A percentile compares a stretch with the other conserved stretches of the same genome.
These are phyloP conservation scores for Neonectria magnoliae DNA, from an alignment of 2,329 filamentous ascomycete genomes.

Conservation along the genomic window DNA sequence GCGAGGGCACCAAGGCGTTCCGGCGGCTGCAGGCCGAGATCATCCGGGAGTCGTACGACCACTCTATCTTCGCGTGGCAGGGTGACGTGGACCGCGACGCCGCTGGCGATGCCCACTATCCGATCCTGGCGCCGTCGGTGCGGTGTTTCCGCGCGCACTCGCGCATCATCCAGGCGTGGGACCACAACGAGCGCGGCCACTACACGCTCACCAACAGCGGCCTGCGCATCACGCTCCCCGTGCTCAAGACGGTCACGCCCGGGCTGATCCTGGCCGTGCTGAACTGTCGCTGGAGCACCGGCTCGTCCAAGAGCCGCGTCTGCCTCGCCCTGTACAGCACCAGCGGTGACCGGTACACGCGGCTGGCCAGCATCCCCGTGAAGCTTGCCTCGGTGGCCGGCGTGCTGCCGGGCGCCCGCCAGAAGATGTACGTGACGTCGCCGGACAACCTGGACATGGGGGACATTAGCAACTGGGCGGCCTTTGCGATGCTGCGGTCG, in stretches of 20 bases:
- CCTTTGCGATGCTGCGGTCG: constrained; percentile 15
- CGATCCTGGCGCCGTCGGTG: constrained; percentile 16
- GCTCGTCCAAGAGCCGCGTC: constrained; percentile 13
- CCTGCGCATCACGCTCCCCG: constrained; percentile 12
- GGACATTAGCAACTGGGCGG: constrained; percentile 15
- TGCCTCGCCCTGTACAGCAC: constrained; percentile 16
- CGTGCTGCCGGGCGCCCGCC: constrained; percentile 8
- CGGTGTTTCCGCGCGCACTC: constrained; percentile 11
- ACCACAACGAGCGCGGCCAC: constrained; percentile 17
- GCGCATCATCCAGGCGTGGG: constrained; percentile 10
- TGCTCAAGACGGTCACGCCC: constrained; percentile 16
- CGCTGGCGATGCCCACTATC: neutral
- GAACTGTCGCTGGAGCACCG: constrained; percentile 11
- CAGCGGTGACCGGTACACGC: constrained; percentile 15
- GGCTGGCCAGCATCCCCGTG: constrained; percentile 9
- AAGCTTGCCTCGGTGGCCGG: constrained; percentile 7
- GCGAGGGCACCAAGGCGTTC: constrained; percentile 36
- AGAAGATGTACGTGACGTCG: constrained; percentile 22
- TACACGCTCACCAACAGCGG: constrained; percentile 23
- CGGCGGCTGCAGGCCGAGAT: constrained; percentile 40
- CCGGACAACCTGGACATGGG: constrained; percentile 18
- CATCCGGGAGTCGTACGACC: constrained; percentile 34
- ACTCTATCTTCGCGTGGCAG: constrained; percentile 39
- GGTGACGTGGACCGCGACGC: neutral
- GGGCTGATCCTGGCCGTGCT: constrained; percentile 14